These are phyloP conservation scores for Colletotrichum sp. DNA, from an alignment of 2,329 filamentous ascomycete genomes.

Conservation along the genomic window DNA sequence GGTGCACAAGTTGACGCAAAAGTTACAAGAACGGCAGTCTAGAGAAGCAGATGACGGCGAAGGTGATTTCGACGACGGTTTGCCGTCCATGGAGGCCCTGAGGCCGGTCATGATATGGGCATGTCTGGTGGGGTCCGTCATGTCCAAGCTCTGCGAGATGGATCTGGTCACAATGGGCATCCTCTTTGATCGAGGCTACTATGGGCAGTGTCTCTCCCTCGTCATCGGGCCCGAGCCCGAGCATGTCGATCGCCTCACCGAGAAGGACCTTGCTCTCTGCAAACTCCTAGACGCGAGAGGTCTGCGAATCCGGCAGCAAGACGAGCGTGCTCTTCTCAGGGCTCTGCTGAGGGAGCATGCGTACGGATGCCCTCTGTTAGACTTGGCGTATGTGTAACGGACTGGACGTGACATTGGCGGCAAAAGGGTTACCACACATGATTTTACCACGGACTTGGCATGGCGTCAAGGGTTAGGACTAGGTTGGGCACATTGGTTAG, in stretches of 20 bases:
- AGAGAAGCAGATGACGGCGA: background rate
- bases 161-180: background rate
- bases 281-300: conserved; percentile 18
- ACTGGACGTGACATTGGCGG: background rate
- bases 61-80: background rate
- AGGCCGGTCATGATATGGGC: conserved; percentile 31
- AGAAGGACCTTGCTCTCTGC: conserved; percentile 26
- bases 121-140: conserved; percentile 30
- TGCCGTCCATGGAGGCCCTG: background rate
- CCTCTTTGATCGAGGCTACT: conserved; percentile 29
- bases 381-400: background rate
- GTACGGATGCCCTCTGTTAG: background rate
- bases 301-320: conserved; percentile 6
- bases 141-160: conserved; percentile 25
- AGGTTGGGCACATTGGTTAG: background rate
- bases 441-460: background rate
- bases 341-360: background rate
- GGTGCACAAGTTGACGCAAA: conserved; percentile 17
- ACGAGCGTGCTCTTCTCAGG: background rate
- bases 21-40: background rate
- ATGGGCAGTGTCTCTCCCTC: conserved; percentile 26
- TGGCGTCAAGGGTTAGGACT: background rate
- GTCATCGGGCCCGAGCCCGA: conserved; percentile 20
- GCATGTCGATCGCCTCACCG: conserved; percentile 20
- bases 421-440: background rate